A percentile compares a stretch with the other conserved stretches of the same genome.
phyloP scores from a whole-genome alignment of 169 alveolate genomes.

The Cardiosporidium cionae region DNA sequence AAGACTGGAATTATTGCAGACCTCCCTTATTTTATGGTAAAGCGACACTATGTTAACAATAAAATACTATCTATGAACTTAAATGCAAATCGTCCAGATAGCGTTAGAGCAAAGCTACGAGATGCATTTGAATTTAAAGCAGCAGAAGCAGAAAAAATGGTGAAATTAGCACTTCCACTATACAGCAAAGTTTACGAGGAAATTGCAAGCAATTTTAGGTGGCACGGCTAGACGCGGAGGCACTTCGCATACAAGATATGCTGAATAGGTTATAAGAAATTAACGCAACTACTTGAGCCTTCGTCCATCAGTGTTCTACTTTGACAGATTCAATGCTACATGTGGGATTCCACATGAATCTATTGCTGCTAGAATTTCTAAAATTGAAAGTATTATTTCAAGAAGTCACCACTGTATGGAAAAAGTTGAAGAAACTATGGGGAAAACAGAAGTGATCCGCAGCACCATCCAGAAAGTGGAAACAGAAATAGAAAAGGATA shows the following conservation, averaged over 20 bases:
- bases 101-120: neutral
- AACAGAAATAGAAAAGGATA: constrained; percentile 48
- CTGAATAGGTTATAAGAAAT: neutral
- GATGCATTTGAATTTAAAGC: neutral
- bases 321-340: neutral
- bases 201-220: neutral
- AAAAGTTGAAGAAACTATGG: constrained; percentile 47
- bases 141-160: neutral
- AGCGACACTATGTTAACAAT: neutral
- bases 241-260: neutral
- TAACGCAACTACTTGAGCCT: no score
- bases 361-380: neutral
- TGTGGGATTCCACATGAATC: neutral
- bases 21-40: constrained; percentile 62
- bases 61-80: neutral
- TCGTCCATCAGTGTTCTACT: no score
- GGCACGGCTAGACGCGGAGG: neutral
- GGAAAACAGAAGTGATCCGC: constrained; percentile 51
- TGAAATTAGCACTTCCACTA: no score
- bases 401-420: constrained; percentile 42
- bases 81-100: no score
- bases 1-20: constrained; percentile 81
- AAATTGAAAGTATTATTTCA: neutral
- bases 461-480: constrained; percentile 49
- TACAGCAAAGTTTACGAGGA: no score